Evolutionary conservation across 352 stramenopile genomes (phyloP), one percentile per base, ranked within the genome.

Genomic region (Pythium folliculosum): DNA sequence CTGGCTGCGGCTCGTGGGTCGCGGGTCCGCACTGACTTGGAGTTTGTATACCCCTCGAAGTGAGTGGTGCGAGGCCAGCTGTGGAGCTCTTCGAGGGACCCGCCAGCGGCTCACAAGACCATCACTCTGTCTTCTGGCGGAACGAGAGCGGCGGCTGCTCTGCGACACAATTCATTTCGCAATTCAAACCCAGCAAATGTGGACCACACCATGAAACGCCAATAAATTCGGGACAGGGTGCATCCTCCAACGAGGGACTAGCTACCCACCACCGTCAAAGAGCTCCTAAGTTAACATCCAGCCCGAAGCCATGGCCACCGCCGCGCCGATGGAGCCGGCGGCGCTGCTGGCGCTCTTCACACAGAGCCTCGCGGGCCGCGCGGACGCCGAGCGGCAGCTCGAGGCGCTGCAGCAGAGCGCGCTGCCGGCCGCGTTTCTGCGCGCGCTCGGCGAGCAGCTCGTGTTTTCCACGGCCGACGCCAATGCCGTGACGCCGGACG

Each of bases 41-140:
- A 60, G 27, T 90, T 90, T 91, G 84, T 92, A 92, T 89, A 64
- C 44, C 1, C 1, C 5, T 1, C 23, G 13, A 86, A 89, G 75
- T 87, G 82, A 77, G 77, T 91, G 82, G 84, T 69, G 66, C 56
- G 56, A 58, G 21, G 22, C 37, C 10, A 4, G 5, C 43, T 9
- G 19, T 7, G 40, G 43, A 54, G 30, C 21, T 54, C 50, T 49
- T 49, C 13, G 30, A 17, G 44, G 35, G 37, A 32, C 27, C 27
- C 27, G 27, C 27, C 27, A 32, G 27, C 27, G 23, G 37, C 30
- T 9, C 27, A 22, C 38, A 17, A 37, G 54, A 70, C 65, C 65
- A 73, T 71, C 69, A 75, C 54, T 71, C 67, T 57, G 43, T 32
- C 27, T 32, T 32, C 27, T 32, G 27, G 27, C 27, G 27, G 27